These are phyloP conservation scores for Kurtzmaniella quercitrusa DNA, from an alignment of 1,139 yeast genomes.

Conservation along the genomic window DNA sequence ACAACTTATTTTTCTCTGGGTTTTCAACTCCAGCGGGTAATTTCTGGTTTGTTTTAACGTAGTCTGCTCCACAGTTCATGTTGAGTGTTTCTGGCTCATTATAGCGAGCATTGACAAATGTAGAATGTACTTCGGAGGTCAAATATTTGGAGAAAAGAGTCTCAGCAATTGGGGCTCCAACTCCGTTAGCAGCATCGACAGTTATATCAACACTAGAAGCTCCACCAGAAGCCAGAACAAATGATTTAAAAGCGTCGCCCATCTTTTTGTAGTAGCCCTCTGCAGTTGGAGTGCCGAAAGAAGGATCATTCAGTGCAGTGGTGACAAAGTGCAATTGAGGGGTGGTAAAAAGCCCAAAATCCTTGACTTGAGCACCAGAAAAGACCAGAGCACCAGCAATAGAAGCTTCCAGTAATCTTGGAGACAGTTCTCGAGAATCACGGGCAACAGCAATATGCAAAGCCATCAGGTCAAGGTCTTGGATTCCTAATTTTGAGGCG, in stretches of 20 bases:
- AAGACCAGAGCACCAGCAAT: constrained; percentile 59
- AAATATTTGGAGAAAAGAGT: constrained; percentile 45
- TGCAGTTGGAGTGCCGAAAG: constrained; percentile 63
- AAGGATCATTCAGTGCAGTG: constrained; percentile 59
- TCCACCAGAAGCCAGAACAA: constrained; percentile 22
- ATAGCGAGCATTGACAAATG: constrained; percentile 59
- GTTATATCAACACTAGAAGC: constrained; percentile 44
- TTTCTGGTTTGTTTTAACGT: constrained; percentile 81
- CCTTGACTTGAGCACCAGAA: constrained; percentile 41
- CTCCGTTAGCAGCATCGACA: constrained; percentile 92
- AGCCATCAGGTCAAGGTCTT: constrained; percentile 29
- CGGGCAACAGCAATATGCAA: constrained; percentile 51
- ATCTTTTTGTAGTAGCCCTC: constrained; percentile 70
- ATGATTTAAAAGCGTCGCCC: constrained; percentile 34
- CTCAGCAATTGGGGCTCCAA: constrained; percentile 78
- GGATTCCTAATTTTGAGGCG: constrained; percentile 33
- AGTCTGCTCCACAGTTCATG: constrained; percentile 91
- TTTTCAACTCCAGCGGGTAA: constrained; percentile 60
- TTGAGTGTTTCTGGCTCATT: constrained; percentile 59
- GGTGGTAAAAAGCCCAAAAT: constrained; percentile 78
- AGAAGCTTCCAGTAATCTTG: constrained; percentile 57
- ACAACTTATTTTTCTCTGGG: constrained; percentile 43
- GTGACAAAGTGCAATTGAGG: constrained; percentile 93
- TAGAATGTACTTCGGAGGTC: constrained; percentile 34
- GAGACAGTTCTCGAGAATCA: constrained; percentile 79